Evolutionary conservation across 805 yeast species (phyloP).

Genomic region (Candida jianshihensis): DNA sequence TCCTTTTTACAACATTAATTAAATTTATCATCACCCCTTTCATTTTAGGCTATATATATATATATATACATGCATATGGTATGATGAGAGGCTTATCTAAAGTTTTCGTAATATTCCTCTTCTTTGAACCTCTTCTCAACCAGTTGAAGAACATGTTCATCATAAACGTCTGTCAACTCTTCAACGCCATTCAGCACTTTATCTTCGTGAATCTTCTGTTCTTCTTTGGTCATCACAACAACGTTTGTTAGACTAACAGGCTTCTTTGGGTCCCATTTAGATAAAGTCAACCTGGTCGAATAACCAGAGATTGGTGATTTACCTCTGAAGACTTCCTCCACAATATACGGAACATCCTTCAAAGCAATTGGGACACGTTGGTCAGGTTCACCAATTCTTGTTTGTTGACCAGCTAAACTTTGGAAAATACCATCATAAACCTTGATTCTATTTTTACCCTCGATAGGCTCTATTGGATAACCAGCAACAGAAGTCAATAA

Average conservation of each 20-base stretch:
- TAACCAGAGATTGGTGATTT: slow-evolving; percentile 82
- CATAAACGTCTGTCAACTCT: slow-evolving; percentile 54
- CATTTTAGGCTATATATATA: background rate
- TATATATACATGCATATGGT: background rate
- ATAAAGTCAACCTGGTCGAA: slow-evolving; percentile 70
- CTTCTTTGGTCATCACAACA: slow-evolving; percentile 84
- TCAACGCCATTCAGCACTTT: slow-evolving; percentile 68
- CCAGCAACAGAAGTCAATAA: slow-evolving; percentile 75
- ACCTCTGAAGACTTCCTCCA: slow-evolving; percentile 91
- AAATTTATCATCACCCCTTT: too few relatives aligned
- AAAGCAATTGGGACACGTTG: slow-evolving; percentile 71
- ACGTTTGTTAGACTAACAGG: slow-evolving; percentile 70
- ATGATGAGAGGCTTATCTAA: slow-evolving; percentile 20
- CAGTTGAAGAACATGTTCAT: slow-evolving; percentile 45
- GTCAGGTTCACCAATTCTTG: slow-evolving; percentile 64
- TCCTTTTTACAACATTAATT: too few relatives aligned
- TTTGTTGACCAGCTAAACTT: slow-evolving; percentile 80
- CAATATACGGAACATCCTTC: slow-evolving; percentile 69
- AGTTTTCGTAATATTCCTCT: slow-evolving; percentile 67
- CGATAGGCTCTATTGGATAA: slow-evolving; percentile 85
- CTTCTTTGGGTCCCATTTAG: slow-evolving; percentile 74
- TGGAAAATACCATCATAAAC: slow-evolving; percentile 79
- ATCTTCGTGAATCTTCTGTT: slow-evolving; percentile 73
- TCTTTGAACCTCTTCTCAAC: slow-evolving; percentile 64
- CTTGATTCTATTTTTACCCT: slow-evolving; percentile 82